phyloP scores from a whole-genome alignment of 2,329 filamentous ascomycete species.

The Ophioceras dolichostomum region DNA sequence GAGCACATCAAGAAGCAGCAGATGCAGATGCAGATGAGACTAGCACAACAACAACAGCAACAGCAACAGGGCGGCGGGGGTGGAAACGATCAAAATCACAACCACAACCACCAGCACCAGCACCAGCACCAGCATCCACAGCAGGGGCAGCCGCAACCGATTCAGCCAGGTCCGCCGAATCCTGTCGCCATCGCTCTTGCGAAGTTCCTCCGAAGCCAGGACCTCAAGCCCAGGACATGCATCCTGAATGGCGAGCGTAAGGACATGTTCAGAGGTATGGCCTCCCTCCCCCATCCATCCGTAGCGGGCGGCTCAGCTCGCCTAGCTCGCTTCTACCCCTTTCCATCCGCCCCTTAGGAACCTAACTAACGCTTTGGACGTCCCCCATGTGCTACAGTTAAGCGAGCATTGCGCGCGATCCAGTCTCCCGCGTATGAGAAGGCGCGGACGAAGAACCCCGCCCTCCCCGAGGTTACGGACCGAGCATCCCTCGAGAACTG shows the following conservation, averaged over 20 bases:
- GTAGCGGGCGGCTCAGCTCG: too few species aligned
- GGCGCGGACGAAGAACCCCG: slow-evolving; percentile 77
- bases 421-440: slow-evolving; percentile 84
- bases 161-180: slow-evolving; percentile 70
- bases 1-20: slow-evolving; percentile 50
- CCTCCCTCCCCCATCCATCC: too few species aligned
- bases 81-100: slow-evolving; percentile 19
- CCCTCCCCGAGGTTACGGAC: slow-evolving; percentile 79
- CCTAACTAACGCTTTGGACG: not conserved
- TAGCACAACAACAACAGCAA: slow-evolving; percentile 27
- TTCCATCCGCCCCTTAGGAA: too few species aligned
- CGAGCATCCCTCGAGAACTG: slow-evolving; percentile 80
- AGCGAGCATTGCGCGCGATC: slow-evolving; percentile 84
- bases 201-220: slow-evolving; percentile 71
- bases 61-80: slow-evolving; percentile 25
- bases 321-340: too few species aligned
- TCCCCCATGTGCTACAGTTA: too few species aligned
- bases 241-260: slow-evolving; percentile 94
- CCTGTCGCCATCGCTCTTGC: slow-evolving; percentile 82
- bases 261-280: slow-evolving; percentile 96
- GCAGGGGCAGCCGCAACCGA: slow-evolving; percentile 49
- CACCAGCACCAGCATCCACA: slow-evolving; percentile 26
- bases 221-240: slow-evolving; percentile 80
- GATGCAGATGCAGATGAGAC: slow-evolving; percentile 27
- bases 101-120: slow-evolving; percentile 16